Conservation (phyloP, 2,329 filamentous ascomycete species). For the Cladophialophora chaetospira region DNA sequence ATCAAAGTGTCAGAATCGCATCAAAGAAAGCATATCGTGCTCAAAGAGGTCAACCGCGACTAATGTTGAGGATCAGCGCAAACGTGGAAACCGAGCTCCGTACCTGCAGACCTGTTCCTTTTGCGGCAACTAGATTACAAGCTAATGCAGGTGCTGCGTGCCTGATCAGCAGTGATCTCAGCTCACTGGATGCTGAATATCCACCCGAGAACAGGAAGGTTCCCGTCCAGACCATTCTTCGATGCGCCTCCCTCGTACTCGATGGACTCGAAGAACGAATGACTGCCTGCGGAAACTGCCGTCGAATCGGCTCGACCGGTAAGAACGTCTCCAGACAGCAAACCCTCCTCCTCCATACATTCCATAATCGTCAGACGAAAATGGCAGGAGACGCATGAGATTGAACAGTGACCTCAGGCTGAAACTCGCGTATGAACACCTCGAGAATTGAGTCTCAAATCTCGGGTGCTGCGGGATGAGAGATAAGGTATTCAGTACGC, state of each 20-base stretch:
- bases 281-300: conserved; percentile 18
- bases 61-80: conserved; percentile 6
- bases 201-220: conserved; percentile 5
- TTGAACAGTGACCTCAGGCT: neutral
- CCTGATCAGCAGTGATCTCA: conserved; percentile 7
- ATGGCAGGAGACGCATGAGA: conserved; percentile 2
- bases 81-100: neutral
- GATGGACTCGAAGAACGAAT: neutral
- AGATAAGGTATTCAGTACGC: conserved; percentile 10
- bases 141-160: conserved; percentile 28
- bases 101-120: neutral
- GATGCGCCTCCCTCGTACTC: neutral
- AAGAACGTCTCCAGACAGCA: neutral
- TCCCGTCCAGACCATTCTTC: conserved; percentile 10
- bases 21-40: neutral
- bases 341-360: neutral
- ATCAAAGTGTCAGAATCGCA: neutral
- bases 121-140: conserved; percentile 10
- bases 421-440: conserved; percentile 19
- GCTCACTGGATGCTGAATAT: conserved; percentile 2
- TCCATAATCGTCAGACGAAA: neutral
- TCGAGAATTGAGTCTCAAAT: conserved; percentile 13
- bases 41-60: neutral
- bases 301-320: conserved; percentile 14
- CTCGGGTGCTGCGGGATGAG: conserved; percentile 12